A percentile compares a stretch with the other conserved stretches of the same genome.
Evolutionary conservation across 2,329 filamentous ascomycete genomes (phyloP).

Genomic region (Fusarium coffeatum): DNA sequence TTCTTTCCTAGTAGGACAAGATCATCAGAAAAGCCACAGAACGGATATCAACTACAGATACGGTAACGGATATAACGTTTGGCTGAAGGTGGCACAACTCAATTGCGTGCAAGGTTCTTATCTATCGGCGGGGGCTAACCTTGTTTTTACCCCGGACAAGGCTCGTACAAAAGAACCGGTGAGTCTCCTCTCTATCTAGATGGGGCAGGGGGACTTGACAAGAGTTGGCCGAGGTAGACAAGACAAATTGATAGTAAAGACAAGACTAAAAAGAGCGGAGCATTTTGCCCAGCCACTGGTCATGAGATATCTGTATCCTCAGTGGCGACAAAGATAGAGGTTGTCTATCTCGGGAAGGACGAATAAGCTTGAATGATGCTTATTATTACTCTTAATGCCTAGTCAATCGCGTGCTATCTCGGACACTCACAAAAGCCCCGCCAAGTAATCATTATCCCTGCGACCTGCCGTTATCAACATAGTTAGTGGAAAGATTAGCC

Average conservation of each 20-base stretch:
- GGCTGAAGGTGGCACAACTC: slow-evolving; percentile 18
- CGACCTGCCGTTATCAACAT: slow-evolving; percentile 47
- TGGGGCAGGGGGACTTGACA: neutral
- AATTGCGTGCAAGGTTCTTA: slow-evolving; percentile 23
- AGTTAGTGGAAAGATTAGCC: slow-evolving; percentile 12
- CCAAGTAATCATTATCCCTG: slow-evolving; percentile 16
- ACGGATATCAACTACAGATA: neutral
- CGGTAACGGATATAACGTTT: slow-evolving; percentile 1
- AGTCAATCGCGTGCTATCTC: slow-evolving; percentile 8
- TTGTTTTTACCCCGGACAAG: slow-evolving; percentile 8
- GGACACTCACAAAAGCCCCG: slow-evolving; percentile 1
- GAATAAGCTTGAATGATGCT: slow-evolving; percentile 40
- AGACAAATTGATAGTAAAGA: neutral
- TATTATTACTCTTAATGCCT: slow-evolving; percentile 19
- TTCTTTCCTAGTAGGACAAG: neutral
- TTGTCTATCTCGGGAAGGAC: neutral
- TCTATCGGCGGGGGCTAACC: slow-evolving; percentile 10
- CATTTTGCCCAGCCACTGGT: neutral
- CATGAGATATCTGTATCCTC: neutral
- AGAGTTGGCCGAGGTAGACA: neutral
- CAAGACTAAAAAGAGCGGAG: slow-evolving; percentile 10
- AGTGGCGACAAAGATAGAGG: slow-evolving; percentile 8
- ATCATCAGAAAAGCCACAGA: slow-evolving; percentile 15
- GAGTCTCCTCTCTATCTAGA: slow-evolving; percentile 3
- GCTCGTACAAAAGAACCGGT: slow-evolving; percentile 17